These are phyloP conservation scores for Trametes sanguinea DNA, from an alignment of 768 basidiomycete species.

Conservation along the genomic window DNA sequence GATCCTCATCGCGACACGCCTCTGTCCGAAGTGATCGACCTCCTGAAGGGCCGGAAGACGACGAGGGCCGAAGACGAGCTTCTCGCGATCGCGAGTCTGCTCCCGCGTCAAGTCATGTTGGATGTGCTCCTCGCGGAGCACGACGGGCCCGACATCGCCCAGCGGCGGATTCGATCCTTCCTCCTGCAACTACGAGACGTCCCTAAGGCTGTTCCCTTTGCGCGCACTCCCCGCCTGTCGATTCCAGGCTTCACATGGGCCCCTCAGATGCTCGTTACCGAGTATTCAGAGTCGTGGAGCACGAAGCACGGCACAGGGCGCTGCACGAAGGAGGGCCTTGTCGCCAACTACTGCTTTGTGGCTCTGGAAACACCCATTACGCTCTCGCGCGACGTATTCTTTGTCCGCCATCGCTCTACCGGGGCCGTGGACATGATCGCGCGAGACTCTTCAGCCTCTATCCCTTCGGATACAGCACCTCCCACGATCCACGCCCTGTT, in stretches of 20 bases:
- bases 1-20: background rate
- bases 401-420: too few relatives aligned
- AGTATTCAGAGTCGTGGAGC: background rate
- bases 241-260: too few relatives aligned
- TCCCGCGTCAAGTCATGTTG: background rate
- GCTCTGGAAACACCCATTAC: background rate
- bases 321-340: background rate
- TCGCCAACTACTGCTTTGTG: background rate
- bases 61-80: conserved; percentile 14
- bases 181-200: background rate
- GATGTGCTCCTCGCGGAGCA: too few relatives aligned
- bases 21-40: background rate
- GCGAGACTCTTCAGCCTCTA: too few relatives aligned
- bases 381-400: background rate
- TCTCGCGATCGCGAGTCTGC: conserved; percentile 8
- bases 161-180: background rate
- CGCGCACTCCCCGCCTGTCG: too few relatives aligned
- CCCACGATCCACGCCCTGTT: too few relatives aligned
- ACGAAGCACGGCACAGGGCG: background rate
- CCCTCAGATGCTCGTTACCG: too few relatives aligned
- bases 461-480: too few relatives aligned
- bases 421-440: too few relatives aligned
- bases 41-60: background rate
- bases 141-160: too few relatives aligned
- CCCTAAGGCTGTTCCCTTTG: background rate